Evolutionary conservation across 768 basidiomycete genomes (phyloP).

Genomic region (Trametes gibbosa): DNA sequence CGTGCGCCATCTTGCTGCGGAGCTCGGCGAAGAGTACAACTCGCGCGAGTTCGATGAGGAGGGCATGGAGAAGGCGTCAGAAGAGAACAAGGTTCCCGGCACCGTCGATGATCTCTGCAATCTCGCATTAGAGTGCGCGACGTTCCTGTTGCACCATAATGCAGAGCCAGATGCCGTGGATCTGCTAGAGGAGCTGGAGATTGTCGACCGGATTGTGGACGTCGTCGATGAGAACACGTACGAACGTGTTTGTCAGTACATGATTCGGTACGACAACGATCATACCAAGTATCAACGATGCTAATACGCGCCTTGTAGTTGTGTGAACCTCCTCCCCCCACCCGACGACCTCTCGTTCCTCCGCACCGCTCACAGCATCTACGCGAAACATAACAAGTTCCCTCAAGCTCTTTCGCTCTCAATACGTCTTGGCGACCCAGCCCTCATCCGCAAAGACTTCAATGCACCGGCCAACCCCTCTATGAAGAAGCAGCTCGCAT

Average conservation of each 20-base stretch:
- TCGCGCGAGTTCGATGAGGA: conserved; percentile 58
- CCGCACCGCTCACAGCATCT: conserved; percentile 83
- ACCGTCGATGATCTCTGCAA: conserved; percentile 72
- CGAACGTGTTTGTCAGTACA: conserved; percentile 89
- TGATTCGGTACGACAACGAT: conserved; percentile 69
- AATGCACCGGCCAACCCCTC: conserved; percentile 87
- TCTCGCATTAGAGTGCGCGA: conserved; percentile 81
- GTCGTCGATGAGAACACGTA: conserved; percentile 88
- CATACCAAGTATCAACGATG: not conserved
- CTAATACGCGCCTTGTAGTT: conserved; percentile 42
- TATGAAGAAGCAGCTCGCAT: conserved; percentile 95
- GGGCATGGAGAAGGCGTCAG: conserved; percentile 19
- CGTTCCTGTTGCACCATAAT: conserved; percentile 88
- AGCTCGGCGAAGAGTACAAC: conserved; percentile 91
- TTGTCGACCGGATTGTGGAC: conserved; percentile 71
- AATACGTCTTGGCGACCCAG: conserved; percentile 77
- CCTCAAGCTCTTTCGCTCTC: conserved; percentile 89
- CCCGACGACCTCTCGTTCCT: conserved; percentile 93
- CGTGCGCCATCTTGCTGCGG: conserved; percentile 93
- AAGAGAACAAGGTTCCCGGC: conserved; percentile 41
- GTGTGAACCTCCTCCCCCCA: conserved; percentile 85
- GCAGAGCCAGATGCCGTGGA: conserved; percentile 99
- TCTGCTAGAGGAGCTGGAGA: conserved; percentile 89
- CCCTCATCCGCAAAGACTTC: conserved; percentile 84
- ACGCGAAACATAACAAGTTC: conserved; percentile 81